Base-by-base conservation (phyloP, 1,139 yeast genomes). In the Candida sp. region DNA sequence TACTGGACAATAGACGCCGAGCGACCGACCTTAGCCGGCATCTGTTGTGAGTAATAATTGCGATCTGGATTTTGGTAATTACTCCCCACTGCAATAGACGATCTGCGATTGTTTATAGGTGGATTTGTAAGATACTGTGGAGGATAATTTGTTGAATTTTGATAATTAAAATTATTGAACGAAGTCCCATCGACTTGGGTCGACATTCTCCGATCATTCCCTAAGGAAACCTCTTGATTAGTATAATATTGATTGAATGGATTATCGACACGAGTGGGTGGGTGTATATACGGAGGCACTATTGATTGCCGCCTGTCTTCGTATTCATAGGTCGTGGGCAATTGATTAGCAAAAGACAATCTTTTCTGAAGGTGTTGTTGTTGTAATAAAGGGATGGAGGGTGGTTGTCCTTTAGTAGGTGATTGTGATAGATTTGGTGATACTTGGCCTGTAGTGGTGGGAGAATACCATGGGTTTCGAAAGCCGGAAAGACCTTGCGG, bases 301-400 rank as follows among this genome's bases (percentile, higher is more conserved):
- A 41, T 49, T 22, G 47, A 35, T 23, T 51, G 58, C 21, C 50
- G 50, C 33, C 55, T 55, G 36, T 52, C 57, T 22, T 64, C 71
- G 44, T 69, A 57, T 55, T 79, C 83, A 53, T 75, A 78, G 1
- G 84, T 79, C 3, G 77, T 71, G 25, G 82, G 81, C 19, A 78
- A 61, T 46, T 71, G 75, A 51, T 70, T 72, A 12, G 77, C 70
- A 48, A 70, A 73, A 45, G 64, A 67, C 60, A 53, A 70, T 52
- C 71, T 68, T 46, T 73, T 48, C 44, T 61, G 70, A 41, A 61
- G 60, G 45, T 62, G 60, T 32, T 49, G 58, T 43, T 55, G 60
- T 40, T 51, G 57, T 44, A 64, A 52, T 39, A 63, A 46, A 8
- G 70, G 65, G 21, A 57, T 52, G 44, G 54, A 29, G 52, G 55